Percentiles rank a stretch among this genome's conserved stretches.
Conservation (phyloP, 495 filamentous ascomycete species). For the Aspergillus steynii region DNA sequence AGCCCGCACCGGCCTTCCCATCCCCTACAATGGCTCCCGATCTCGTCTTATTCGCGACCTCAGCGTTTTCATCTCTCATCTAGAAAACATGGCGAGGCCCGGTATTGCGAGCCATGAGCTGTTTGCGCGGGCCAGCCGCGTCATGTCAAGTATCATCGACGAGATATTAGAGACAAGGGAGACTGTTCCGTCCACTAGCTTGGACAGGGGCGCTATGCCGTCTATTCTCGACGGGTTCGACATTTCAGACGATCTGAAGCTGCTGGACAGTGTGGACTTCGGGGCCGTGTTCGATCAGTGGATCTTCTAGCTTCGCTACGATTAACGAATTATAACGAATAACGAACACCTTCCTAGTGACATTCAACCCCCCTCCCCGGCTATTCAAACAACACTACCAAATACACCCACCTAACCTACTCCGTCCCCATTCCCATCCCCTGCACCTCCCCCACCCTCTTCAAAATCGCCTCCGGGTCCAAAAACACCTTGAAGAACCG, state of each 20-base stretch:
- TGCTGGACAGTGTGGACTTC: slow-evolving; percentile 30
- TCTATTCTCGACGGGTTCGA: slow-evolving; percentile 21
- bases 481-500: not conserved
- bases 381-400: too few species aligned
- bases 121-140: slow-evolving; percentile 29
- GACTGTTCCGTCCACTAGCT: not conserved
- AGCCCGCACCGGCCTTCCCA: slow-evolving; percentile 39
- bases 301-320: slow-evolving; percentile 20
- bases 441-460: not conserved
- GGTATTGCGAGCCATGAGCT: slow-evolving; percentile 27
- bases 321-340: too few species aligned
- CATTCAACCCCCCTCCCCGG: too few species aligned
- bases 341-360: too few species aligned
- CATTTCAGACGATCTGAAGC: slow-evolving; percentile 22
- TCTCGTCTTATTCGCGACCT: slow-evolving; percentile 60
- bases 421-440: too few species aligned
- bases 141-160: slow-evolving; percentile 34
- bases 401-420: too few species aligned
- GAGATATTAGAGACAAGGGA: slow-evolving; percentile 34
- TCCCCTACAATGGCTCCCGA: slow-evolving; percentile 43
- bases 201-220: slow-evolving; percentile 1
- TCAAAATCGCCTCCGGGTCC: not conserved
- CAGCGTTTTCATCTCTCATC: slow-evolving; percentile 51
- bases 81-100: slow-evolving; percentile 27
- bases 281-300: slow-evolving; percentile 32